Evolutionary conservation across 345 rosid genomes (phyloP), one percentile per base, ranked within the genome.

Genomic region (Populus alba): DNA sequence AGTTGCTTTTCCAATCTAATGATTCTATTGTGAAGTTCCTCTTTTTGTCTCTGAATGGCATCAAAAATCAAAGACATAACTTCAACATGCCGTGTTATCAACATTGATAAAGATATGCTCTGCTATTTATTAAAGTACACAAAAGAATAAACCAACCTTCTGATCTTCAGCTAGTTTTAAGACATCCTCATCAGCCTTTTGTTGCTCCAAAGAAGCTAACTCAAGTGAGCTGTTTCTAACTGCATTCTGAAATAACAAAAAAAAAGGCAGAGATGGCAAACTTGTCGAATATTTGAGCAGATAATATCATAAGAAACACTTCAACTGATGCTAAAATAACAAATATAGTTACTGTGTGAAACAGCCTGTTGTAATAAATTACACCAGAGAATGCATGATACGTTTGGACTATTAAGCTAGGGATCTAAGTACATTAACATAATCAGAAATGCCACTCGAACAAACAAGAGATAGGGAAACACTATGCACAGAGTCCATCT

Each of bases 111-210:
- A 43, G 47, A 78, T 72, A 76, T 9, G 25, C 57, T 39, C 18
- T 8, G 31, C 39, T 53, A 45, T 55, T 69, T 39, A 67, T 12
- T 68, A 59, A 78, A 73, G 77, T 59, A 83, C 76, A 27, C 39
- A 27, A 71, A 67, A 80, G 79, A 75, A 77, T 61, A 35, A 76
- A 25, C 83, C 53, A 61, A 94, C 99, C 98, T 96, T 86, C 77
- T 96, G 99, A 80, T 91, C 97, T 85, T 90, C 92, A 68, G 97
- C 97, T 85, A 96, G 82, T 83, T 90, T 92, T 79, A 84, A 74
- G 57, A 90, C 93, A 79, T 87, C 87, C 77, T 86, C 98, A 73
- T 91, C 94, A 63, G 93, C 91, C 85, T 80, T 91, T 73, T 90
- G 90, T 83, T 97, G 93, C 87, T 91, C 95, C 85, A 90, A 23